phyloP scores from a whole-genome alignment of 2,329 filamentous ascomycete species.

The Fusarium marasasianum region DNA sequence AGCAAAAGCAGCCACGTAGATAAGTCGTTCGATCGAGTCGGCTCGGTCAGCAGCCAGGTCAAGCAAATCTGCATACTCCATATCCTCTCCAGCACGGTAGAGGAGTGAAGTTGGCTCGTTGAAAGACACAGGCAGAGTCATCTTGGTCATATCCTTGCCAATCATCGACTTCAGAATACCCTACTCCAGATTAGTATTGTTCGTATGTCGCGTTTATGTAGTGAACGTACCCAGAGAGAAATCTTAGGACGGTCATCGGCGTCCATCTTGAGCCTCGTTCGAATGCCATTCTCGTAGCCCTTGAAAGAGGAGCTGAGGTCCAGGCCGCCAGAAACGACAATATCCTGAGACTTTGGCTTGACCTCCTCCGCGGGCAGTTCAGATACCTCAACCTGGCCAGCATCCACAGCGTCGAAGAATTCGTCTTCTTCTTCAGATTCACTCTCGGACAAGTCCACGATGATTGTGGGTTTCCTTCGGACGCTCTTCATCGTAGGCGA shows the following conservation, averaged over 20 bases:
- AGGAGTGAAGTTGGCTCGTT: constrained; percentile 97
- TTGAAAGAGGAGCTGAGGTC: constrained; percentile 82
- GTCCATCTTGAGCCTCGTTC: constrained; percentile 85
- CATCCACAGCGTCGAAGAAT: constrained; percentile 97
- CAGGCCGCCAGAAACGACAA: constrained; percentile 54
- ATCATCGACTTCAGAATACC: constrained; percentile 99
- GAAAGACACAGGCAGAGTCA: constrained; percentile 97
- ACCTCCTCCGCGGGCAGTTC: constrained; percentile 67
- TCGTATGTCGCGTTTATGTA: not conserved
- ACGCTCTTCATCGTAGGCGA: constrained; percentile 47
- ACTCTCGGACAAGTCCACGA: constrained; percentile 80
- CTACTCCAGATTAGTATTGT: constrained; percentile 57
- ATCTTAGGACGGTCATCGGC: constrained; percentile 93
- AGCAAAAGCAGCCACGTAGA: constrained; percentile 95
- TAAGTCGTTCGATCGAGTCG: constrained; percentile 89
- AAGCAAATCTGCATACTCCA: constrained; percentile 95
- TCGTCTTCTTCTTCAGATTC: constrained; percentile 88
- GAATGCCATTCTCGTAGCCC: constrained; percentile 90
- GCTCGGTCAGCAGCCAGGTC: constrained; percentile 85
- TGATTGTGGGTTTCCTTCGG: constrained; percentile 69
- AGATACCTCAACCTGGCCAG: constrained; percentile 85
- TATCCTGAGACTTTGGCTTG: constrained; percentile 54
- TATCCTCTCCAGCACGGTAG: constrained; percentile 94
- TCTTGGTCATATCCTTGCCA: constrained; percentile 99
- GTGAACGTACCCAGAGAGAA: constrained; percentile 84